A percentile compares a stretch with the other conserved stretches of the same genome.
These are phyloP conservation scores for Sarocladiaceae sp. DNA, from an alignment of 2,329 filamentous ascomycete genomes.

Conservation along the genomic window DNA sequence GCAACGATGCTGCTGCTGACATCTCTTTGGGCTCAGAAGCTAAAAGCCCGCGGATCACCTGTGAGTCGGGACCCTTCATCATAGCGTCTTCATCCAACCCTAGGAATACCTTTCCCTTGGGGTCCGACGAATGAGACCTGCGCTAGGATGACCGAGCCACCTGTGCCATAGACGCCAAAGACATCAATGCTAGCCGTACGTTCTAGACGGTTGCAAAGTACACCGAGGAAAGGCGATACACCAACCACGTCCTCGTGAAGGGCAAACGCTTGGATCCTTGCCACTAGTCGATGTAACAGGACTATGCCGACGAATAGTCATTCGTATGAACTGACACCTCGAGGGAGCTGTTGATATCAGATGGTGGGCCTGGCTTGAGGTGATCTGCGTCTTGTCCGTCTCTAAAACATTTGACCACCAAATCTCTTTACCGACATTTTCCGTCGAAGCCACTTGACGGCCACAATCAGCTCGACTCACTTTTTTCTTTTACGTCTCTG, in stretches of 20 bases:
- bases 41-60: constrained; percentile 18
- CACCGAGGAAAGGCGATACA: constrained; percentile 67
- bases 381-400: constrained; percentile 54
- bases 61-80: constrained; percentile 44
- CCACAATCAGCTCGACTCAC: too few species aligned
- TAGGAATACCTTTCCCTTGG: constrained; percentile 76
- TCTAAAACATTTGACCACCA: constrained; percentile 77
- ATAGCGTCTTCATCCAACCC: constrained; percentile 53
- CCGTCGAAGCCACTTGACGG: constrained; percentile 72
- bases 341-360: constrained; percentile 66
- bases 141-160: constrained; percentile 38
- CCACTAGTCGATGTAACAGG: constrained; percentile 72
- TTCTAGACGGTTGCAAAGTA: constrained; percentile 56
- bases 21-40: too few species aligned
- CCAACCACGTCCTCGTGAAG: constrained; percentile 76
- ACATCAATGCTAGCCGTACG: constrained; percentile 66
- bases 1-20: too few species aligned
- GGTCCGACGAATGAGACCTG: constrained; percentile 50
- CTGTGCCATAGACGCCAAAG: constrained; percentile 54
- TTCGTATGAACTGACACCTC: constrained; percentile 76
- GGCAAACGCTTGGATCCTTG: constrained; percentile 73
- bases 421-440: constrained; percentile 72
- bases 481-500: constrained; percentile 54
- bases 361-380: constrained; percentile 42
- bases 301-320: constrained; percentile 62